Evolutionary conservation across 768 basidiomycete species (phyloP).

Genomic region (Piloderma croceum): DNA sequence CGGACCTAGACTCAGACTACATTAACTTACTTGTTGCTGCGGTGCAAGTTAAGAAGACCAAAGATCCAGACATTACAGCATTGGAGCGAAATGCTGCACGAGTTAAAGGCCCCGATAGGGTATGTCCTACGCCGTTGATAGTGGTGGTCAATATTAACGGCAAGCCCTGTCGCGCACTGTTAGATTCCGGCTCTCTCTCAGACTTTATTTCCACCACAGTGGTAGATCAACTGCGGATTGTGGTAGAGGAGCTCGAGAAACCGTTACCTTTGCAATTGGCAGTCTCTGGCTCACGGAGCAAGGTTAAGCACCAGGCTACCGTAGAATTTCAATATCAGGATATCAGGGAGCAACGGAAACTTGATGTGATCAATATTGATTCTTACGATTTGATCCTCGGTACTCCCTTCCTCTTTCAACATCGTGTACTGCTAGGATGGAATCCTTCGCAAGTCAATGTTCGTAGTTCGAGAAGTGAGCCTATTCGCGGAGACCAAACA

Average conservation of each 20-base stretch:
- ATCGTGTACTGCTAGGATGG: conserved; percentile 14
- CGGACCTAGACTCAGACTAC: no score
- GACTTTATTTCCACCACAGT: conserved; percentile 29
- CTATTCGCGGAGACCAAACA: no score
- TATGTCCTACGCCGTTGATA: not conserved
- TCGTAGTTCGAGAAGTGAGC: no score
- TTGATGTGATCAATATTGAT: conserved; percentile 24
- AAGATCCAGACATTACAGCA: no score
- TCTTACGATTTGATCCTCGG: conserved; percentile 26
- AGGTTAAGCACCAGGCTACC: conserved; percentile 16
- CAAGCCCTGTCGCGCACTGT: not conserved
- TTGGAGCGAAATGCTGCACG: no score
- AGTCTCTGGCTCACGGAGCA: conserved; percentile 23
- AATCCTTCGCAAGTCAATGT: conserved; percentile 15
- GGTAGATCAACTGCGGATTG: conserved; percentile 20
- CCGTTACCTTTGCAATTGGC: conserved; percentile 25
- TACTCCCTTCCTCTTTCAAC: conserved; percentile 22
- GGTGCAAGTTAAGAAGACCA: no score
- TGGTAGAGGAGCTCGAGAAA: conserved; percentile 10
- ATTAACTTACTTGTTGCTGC: no score
- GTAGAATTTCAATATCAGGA: conserved; percentile 11
- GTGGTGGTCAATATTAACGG: conserved; percentile 1
- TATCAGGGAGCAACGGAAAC: conserved; percentile 9
- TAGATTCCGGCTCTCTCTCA: conserved; percentile 22
- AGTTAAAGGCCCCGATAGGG: no score